Evolutionary conservation across 805 yeast species (phyloP).

Genomic region (Saccharomyces jurei): DNA sequence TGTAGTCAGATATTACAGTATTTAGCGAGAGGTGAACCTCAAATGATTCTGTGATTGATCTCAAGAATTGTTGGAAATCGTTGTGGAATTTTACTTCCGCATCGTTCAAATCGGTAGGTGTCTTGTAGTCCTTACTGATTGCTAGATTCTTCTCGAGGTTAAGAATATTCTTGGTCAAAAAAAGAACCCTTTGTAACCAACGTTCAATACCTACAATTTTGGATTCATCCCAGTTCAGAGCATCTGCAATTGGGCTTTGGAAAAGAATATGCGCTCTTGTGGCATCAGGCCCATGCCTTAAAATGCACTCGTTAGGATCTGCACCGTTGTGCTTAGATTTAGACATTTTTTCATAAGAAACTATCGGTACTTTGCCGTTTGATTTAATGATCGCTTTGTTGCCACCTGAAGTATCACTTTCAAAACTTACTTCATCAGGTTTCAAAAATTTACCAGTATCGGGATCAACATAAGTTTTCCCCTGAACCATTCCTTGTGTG

Average conservation of each 20-base stretch:
- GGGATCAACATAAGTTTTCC: constrained; percentile 72
- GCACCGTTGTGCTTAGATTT: constrained; percentile 93
- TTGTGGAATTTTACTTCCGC: constrained; percentile 53
- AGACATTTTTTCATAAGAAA: constrained; percentile 87
- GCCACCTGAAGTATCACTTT: constrained; percentile 26
- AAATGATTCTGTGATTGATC: constrained; percentile 51
- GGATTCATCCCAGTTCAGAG: constrained; percentile 81
- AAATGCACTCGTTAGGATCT: constrained; percentile 73
- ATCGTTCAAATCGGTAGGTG: constrained; percentile 24
- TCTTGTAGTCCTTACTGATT: constrained; percentile 3
- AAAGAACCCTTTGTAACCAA: constrained; percentile 63
- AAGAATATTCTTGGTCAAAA: constrained; percentile 7
- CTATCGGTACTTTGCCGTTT: constrained; percentile 43
- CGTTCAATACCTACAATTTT: constrained; percentile 83
- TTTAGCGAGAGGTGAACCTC: constrained; percentile 57
- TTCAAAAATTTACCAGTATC: constrained; percentile 63
- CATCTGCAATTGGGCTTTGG: constrained; percentile 81
- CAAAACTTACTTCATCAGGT: constrained; percentile 59
- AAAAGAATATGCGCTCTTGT: constrained; percentile 88
- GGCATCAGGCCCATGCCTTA: constrained; percentile 82
- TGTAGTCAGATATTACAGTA: constrained; percentile 80
- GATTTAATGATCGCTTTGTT: constrained; percentile 38
- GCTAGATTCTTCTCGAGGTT: constrained; percentile 1
- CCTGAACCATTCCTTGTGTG: constrained; percentile 98
- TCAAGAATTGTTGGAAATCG: constrained; percentile 40